Evolutionary conservation across 1,284 basidiomycete genomes (phyloP), one percentile per base, ranked within the genome.

Genomic region (Polyporus tsugae): DNA sequence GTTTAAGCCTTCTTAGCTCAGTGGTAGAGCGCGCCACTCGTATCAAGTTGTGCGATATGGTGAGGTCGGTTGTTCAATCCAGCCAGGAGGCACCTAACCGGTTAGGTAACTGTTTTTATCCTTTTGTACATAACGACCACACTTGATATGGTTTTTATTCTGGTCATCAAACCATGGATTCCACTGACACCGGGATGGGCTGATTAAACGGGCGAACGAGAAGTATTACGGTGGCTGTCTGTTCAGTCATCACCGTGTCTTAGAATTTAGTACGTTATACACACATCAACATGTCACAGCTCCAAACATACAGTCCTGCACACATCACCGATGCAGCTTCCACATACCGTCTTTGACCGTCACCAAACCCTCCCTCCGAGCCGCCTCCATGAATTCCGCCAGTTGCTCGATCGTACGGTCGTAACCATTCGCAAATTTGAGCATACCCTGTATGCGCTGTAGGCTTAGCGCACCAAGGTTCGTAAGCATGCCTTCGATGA

Each of bases 401-500:
- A 97, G 85, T 76, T 96, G 93, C 41, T 95, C 94, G 9, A 88
- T 78, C 1, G 89, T 90, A 70, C 89, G 87, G 73, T 95, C 89
- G 78, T 96, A 96, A 2, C 88, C 89, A 13, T 91, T 92, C 13
- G 91, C 92, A 76, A 94, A 88, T 76, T 87, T 91, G 65, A 97
- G 84, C 89, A 95, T 95, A 2, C 86, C 85, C 75, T 97, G 95
- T 74, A 97, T 94, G 15, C 91, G 86, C 67, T 93, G 90, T 46
- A 93, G 75, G 2, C 90, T 85, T 33, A 95, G 83, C 0, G 88
- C 79, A 7, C 92, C 92, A 55, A 97, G 82, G 76, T 95, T 96
- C 64, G 88, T 93, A 66, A 96, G 88, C 90, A 95, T 94, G 41
- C 93, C 93, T 79, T 93, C 89, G 70, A 94, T 90, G 78, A 91